These are phyloP conservation scores for Eragrostis nindensis DNA, from an alignment of 176 grass and related monocot species.

Conservation along the genomic window DNA sequence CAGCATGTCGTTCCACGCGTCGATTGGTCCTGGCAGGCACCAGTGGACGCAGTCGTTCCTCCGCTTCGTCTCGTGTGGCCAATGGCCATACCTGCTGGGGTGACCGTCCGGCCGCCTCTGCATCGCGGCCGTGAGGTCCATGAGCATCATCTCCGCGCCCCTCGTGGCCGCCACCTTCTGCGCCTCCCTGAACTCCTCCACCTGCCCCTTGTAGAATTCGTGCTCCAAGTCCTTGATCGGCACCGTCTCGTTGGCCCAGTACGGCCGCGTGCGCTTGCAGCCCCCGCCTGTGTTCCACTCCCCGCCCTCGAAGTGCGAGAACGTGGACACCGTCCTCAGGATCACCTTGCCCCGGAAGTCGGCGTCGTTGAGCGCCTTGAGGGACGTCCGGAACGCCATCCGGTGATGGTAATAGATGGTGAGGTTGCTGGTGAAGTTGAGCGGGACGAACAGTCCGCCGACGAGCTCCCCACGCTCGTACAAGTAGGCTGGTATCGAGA, in stretches of 20 bases:
- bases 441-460: slow-evolving; percentile 48
- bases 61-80: slow-evolving; percentile 43
- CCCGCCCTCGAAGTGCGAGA: slow-evolving; percentile 78
- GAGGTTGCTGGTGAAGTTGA: slow-evolving; percentile 64
- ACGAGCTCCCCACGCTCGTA: slow-evolving; percentile 52
- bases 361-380: slow-evolving; percentile 32
- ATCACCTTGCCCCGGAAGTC: slow-evolving; percentile 48
- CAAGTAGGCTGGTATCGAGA: slow-evolving; percentile 48
- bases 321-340: slow-evolving; percentile 65
- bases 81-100: slow-evolving; percentile 61
- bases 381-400: slow-evolving; percentile 58
- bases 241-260: slow-evolving; percentile 45
- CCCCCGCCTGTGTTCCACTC: slow-evolving; percentile 62
- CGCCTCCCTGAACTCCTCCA: slow-evolving; percentile 76
- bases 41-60: slow-evolving; percentile 81
- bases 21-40: slow-evolving; percentile 72
- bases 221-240: slow-evolving; percentile 37
- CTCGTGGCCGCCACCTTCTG: slow-evolving; percentile 43
- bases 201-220: slow-evolving; percentile 59
- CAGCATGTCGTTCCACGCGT: slow-evolving; percentile 70
- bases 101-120: slow-evolving; percentile 76
- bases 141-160: slow-evolving; percentile 48
- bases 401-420: slow-evolving; percentile 48
- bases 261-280: slow-evolving; percentile 59
- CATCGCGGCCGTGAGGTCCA: slow-evolving; percentile 54